Base-by-base conservation (phyloP, 352 stramenopile genomes). In the Globisporangium echinulatum region DNA sequence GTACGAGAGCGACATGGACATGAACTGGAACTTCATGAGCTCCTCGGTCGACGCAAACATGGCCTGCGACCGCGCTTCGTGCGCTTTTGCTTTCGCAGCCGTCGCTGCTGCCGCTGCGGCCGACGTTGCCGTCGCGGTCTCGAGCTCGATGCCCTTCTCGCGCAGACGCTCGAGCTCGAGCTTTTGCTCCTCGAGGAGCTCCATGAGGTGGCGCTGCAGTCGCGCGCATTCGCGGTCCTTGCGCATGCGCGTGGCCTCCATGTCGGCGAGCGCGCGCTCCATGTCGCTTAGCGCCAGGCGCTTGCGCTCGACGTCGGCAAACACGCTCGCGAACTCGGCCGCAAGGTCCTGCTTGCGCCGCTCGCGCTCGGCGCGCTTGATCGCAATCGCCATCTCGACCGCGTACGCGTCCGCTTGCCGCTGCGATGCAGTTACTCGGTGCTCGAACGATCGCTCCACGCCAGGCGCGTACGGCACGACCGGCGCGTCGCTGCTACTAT, bases 21-120 rank as follows among this genome's bases (percentile, higher is more conserved):
- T 98, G 75, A 98, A 98, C 74, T 98, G 91, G 66, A 98, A 98
- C 75, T 98, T 98, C 86, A 98, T 97, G 49, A 98, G 76, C 69
- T 98, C 91, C 58, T 98, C 92, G 0, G 92, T 98, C 48, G 92
- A 96, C 61, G 82, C 78, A 49, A 97, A 98, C 84, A 98, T 97
- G 33, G 87, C 85, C 40, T 92, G 85, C 7, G 85, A 93, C 17
- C 85, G 77, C 63, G 82, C 79, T 66, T 98, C 92, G 58, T 98
- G 88, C 64, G 96, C 90, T 15, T 92, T 90, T 9, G 91, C 90
- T 47, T 96, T 94, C 46, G 85, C 75, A 33, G 92, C 92, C 6
- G 92, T 98, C 40, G 89, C 90, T 3, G 87, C 86, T 0, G 92
- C 92, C 1, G 92, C 92, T 0, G 92, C 92, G 1, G 92, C 92